Evolutionary conservation across 495 filamentous ascomycete genomes (phyloP).

Genomic region (Saxophila tyrrhenica): DNA sequence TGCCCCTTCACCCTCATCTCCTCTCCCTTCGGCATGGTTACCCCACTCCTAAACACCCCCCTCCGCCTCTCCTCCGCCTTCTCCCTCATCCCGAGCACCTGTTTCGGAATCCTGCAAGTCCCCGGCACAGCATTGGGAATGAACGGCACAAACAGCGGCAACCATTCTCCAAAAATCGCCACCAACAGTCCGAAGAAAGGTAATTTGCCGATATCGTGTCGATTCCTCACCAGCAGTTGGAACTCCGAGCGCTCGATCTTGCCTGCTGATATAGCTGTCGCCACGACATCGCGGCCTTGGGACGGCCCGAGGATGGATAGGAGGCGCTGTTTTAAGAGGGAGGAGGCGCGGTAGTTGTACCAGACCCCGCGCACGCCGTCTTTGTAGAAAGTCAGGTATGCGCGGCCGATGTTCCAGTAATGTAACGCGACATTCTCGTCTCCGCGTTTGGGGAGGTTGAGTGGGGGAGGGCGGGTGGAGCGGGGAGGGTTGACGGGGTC

Average conservation of each 20-base stretch:
- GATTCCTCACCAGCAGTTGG: constrained; percentile 53
- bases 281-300: constrained; percentile 19
- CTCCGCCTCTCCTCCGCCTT: constrained; percentile 38
- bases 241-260: constrained; percentile 46
- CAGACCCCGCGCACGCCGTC: constrained; percentile 60
- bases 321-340: constrained; percentile 33
- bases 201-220: constrained; percentile 60
- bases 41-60: constrained; percentile 29
- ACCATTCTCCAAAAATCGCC: constrained; percentile 71
- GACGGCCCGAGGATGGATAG: constrained; percentile 14
- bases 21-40: neutral
- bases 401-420: constrained; percentile 40
- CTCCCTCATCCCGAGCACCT: constrained; percentile 47
- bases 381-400: constrained; percentile 75
- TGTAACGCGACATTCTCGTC: constrained; percentile 34
- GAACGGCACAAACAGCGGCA: constrained; percentile 57
- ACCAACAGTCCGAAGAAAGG: constrained; percentile 64
- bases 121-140: constrained; percentile 58
- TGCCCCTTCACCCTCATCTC: too few relatives aligned
- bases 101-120: constrained; percentile 69
- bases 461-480: constrained; percentile 47
- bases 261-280: constrained; percentile 1
- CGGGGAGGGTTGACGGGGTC: constrained; percentile 44
- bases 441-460: constrained; percentile 39
- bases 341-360: constrained; percentile 41